A percentile compares a stretch with the other conserved stretches of the same genome.
phyloP scores from a whole-genome alignment of 2,329 filamentous ascomycete species.

The Penicillium fuscoglaucum region DNA sequence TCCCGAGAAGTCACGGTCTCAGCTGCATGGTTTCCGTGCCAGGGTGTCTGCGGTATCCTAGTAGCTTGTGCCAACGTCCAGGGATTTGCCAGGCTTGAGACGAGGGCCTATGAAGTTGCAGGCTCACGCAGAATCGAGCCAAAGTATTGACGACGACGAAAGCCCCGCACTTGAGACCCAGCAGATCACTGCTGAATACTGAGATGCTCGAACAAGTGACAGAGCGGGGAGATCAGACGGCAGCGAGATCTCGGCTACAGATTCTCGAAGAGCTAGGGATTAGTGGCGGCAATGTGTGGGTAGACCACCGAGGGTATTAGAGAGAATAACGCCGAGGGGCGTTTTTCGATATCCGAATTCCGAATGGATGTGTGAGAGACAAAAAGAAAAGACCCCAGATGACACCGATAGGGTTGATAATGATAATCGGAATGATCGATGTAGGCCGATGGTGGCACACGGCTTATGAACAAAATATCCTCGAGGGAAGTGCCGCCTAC shows the following conservation, averaged over 20 bases:
- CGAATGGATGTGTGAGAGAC: background rate
- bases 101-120: constrained; percentile 9
- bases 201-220: background rate
- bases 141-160: background rate
- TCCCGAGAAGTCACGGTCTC: constrained; percentile 24
- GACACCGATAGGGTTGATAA: constrained; percentile 1
- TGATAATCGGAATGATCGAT: constrained; percentile 15
- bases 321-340: background rate
- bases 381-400: background rate
- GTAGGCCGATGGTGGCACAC: constrained; percentile 20
- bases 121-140: constrained; percentile 17
- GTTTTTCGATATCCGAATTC: background rate
- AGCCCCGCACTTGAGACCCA: background rate
- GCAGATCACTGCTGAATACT: background rate
- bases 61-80: constrained; percentile 26
- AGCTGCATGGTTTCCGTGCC: constrained; percentile 30
- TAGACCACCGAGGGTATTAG: background rate
- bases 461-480: constrained; percentile 23
- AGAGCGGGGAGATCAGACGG: constrained; percentile 5
- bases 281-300: background rate
- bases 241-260: constrained; percentile 3
- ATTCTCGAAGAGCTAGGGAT: background rate
- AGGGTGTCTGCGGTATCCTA: constrained; percentile 32
- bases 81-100: constrained; percentile 11
- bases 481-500: constrained; percentile 22